A percentile compares a stretch with the other conserved stretches of the same genome.
These are phyloP conservation scores for Ilex aquifolium DNA, from an alignment of 257 asterid species.

Conservation along the genomic window DNA sequence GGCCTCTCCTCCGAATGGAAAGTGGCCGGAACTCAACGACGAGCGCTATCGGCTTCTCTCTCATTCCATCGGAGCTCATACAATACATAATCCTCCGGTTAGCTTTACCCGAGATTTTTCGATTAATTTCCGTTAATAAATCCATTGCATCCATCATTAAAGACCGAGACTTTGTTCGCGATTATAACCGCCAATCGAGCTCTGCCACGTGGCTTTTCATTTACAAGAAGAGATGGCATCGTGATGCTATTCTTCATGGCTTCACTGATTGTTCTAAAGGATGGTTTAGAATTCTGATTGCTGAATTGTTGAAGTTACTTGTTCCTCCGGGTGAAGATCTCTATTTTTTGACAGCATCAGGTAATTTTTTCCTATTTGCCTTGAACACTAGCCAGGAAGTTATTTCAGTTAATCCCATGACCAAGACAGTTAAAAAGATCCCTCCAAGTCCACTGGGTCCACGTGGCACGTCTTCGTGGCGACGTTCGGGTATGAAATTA, in stretches of 20 bases:
- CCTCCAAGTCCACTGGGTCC: slow-evolving; percentile 30
- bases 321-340: slow-evolving; percentile 43
- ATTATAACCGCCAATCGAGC: slow-evolving; percentile 25
- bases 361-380: slow-evolving; percentile 34
- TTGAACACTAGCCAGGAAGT: slow-evolving; percentile 34
- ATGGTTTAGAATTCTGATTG: slow-evolving; percentile 31
- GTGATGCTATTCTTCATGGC: slow-evolving; percentile 22
- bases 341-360: slow-evolving; percentile 36
- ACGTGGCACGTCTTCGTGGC: slow-evolving; percentile 42
- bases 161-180: slow-evolving; percentile 29
- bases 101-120: slow-evolving; percentile 33
- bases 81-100: slow-evolving; percentile 31
- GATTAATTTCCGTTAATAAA: slow-evolving; percentile 28
- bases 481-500: slow-evolving; percentile 40
- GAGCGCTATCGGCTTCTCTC: slow-evolving; percentile 30
- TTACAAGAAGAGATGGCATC: slow-evolving; percentile 26
- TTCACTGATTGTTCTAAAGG: slow-evolving; percentile 19
- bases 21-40: slow-evolving; percentile 21
- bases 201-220: slow-evolving; percentile 35
- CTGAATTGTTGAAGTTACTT: slow-evolving; percentile 23
- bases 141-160: slow-evolving; percentile 21
- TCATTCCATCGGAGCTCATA: slow-evolving; percentile 39
- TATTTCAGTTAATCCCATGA: slow-evolving; percentile 32
- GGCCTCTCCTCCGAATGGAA: slow-evolving; percentile 8
- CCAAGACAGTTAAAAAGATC: slow-evolving; percentile 22